These are phyloP conservation scores for Letharia lupina DNA, from an alignment of 495 filamentous ascomycete genomes.

Conservation along the genomic window DNA sequence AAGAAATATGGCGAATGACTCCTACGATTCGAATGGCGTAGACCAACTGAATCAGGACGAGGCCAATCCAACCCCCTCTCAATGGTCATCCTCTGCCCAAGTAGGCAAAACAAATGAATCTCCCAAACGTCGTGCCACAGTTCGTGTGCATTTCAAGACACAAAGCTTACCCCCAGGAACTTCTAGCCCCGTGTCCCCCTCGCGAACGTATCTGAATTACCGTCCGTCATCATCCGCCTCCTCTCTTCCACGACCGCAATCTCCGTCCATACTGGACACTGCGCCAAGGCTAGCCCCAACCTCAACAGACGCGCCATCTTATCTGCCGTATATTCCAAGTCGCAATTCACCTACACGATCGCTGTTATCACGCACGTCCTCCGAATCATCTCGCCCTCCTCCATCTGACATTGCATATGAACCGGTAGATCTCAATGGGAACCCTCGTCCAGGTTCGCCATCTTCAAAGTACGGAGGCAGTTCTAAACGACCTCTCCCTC, in stretches of 20 bases:
- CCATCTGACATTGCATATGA: slow-evolving; percentile 67
- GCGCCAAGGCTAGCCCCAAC: slow-evolving; percentile 51
- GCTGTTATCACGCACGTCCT: slow-evolving; percentile 55
- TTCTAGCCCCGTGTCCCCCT: slow-evolving; percentile 23
- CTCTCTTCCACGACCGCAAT: slow-evolving; percentile 36
- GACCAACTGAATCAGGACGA: slow-evolving; percentile 18
- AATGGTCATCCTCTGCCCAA: slow-evolving; percentile 22
- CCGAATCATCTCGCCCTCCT: slow-evolving; percentile 62
- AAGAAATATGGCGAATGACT: slow-evolving; percentile 18
- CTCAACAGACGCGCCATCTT: slow-evolving; percentile 39
- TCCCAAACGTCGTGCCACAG: slow-evolving; percentile 22
- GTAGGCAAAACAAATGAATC: slow-evolving; percentile 18
- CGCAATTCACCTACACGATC: slow-evolving; percentile 55
- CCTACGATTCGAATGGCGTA: slow-evolving; percentile 12
- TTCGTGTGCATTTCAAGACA: slow-evolving; percentile 19
- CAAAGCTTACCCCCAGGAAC: slow-evolving; percentile 22
- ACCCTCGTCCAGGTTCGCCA: slow-evolving; percentile 81
- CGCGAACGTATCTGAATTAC: slow-evolving; percentile 18
- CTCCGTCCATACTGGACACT: slow-evolving; percentile 47
- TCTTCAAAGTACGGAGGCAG: slow-evolving; percentile 79
- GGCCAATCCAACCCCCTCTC: slow-evolving; percentile 21
- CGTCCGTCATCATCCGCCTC: slow-evolving; percentile 21
- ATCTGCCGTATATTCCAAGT: slow-evolving; percentile 46
- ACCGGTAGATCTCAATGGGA: slow-evolving; percentile 79
- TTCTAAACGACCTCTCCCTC: slow-evolving; percentile 79